Evolutionary conservation across 2,329 filamentous ascomycete species (phyloP).

Genomic region (Dothistroma septosporum): DNA sequence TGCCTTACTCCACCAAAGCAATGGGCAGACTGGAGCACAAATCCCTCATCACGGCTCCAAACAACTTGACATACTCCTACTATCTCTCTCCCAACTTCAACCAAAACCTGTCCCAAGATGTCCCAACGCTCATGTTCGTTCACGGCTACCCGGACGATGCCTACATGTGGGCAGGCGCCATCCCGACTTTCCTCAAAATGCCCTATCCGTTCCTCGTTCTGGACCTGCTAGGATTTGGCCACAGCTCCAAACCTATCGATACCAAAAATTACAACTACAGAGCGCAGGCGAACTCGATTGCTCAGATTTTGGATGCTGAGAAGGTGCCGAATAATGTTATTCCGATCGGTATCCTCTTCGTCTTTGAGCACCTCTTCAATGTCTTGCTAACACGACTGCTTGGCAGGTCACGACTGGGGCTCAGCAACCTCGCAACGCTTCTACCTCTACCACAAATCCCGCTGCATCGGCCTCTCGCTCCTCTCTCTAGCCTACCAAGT

Average conservation of each 20-base stretch:
- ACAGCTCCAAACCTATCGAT: slow-evolving; percentile 42
- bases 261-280: slow-evolving; percentile 36
- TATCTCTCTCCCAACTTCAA: slow-evolving; percentile 30
- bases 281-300: slow-evolving; percentile 37
- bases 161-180: slow-evolving; percentile 42
- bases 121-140: slow-evolving; percentile 39
- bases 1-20: slow-evolving; percentile 7
- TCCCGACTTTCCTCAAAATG: slow-evolving; percentile 25
- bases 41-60: slow-evolving; percentile 24
- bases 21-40: slow-evolving; percentile 29
- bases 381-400: neutral
- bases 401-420: slow-evolving; percentile 33
- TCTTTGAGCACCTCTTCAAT: slow-evolving; percentile 10
- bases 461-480: slow-evolving; percentile 41
- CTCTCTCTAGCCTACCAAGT: slow-evolving; percentile 43
- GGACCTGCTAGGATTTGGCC: slow-evolving; percentile 40
- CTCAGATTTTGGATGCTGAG: slow-evolving; percentile 42
- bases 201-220: slow-evolving; percentile 35
- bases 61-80: slow-evolving; percentile 30
- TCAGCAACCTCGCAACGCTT: slow-evolving; percentile 40
- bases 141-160: slow-evolving; percentile 53
- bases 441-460: slow-evolving; percentile 42
- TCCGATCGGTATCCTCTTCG: slow-evolving; percentile 13
- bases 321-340: slow-evolving; percentile 19
- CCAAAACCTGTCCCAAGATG: slow-evolving; percentile 16